Evolutionary conservation across 225 moss, liverwort and hornwort species (phyloP).

Genomic region (Antitrichia curtipendula): DNA sequence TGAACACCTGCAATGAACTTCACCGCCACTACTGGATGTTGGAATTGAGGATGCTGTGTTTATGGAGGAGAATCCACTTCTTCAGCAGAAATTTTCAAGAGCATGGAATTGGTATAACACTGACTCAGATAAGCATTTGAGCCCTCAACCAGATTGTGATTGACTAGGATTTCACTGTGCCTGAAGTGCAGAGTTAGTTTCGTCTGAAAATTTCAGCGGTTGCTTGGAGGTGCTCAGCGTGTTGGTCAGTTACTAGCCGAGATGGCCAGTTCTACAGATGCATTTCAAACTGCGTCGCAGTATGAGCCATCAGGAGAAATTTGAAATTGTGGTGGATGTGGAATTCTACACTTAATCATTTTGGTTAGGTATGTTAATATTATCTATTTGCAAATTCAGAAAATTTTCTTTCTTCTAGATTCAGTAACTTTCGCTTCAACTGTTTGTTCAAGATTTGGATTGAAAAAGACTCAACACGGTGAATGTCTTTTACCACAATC

Average conservation of each 20-base stretch:
- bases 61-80: neutral
- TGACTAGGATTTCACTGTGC: neutral
- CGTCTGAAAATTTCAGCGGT: neutral
- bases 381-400: neutral
- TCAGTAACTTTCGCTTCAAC: neutral
- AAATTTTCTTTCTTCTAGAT: too few relatives aligned
- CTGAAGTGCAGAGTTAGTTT: neutral
- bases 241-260: neutral
- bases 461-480: neutral
- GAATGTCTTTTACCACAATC: neutral
- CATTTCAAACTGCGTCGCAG: neutral
- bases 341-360: neutral
- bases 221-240: neutral
- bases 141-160: neutral
- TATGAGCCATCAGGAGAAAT: neutral
- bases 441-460: neutral
- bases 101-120: neutral
- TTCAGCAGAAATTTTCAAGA: neutral
- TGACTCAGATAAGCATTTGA: neutral
- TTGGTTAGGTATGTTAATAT: neutral
- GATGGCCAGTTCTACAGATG: neutral
- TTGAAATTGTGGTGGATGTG: neutral
- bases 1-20: neutral
- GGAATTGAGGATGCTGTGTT: neutral
- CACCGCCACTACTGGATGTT: neutral